Evolutionary conservation across 2,329 filamentous ascomycete genomes (phyloP).

Genomic region (Diaporthe helianthi): DNA sequence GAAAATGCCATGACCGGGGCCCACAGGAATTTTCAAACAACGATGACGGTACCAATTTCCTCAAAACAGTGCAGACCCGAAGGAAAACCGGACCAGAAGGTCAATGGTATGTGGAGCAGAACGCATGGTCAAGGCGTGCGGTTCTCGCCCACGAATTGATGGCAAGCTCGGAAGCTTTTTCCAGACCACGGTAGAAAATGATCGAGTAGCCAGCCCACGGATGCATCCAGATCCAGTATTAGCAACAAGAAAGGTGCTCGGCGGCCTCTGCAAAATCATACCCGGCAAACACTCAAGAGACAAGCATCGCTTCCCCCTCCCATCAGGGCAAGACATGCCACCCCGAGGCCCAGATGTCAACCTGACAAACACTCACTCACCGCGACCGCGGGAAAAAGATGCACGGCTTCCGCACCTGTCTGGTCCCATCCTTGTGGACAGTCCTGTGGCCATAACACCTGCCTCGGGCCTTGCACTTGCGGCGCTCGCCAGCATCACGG

Average conservation of each 20-base stretch:
- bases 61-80: neutral
- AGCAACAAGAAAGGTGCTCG: too few species aligned
- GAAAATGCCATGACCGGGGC: neutral
- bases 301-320: neutral
- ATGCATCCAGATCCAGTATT: too few species aligned
- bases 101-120: too few species aligned
- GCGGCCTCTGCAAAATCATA: too few species aligned
- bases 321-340: neutral
- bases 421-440: constrained; percentile 22
- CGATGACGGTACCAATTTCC: neutral
- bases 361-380: neutral
- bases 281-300: too few species aligned
- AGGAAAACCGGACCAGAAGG: neutral
- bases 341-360: neutral
- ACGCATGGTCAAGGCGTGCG: too few species aligned
- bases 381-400: constrained; percentile 5
- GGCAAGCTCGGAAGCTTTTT: neutral
- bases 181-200: neutral
- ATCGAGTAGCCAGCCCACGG: neutral
- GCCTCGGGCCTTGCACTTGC: constrained; percentile 1
- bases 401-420: constrained; percentile 10
- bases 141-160: neutral
- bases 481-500: neutral
- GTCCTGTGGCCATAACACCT: constrained; percentile 3
- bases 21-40: neutral